phyloP scores from a whole-genome alignment of 2,329 filamentous ascomycete species.

The Setomelanomma holmii region DNA sequence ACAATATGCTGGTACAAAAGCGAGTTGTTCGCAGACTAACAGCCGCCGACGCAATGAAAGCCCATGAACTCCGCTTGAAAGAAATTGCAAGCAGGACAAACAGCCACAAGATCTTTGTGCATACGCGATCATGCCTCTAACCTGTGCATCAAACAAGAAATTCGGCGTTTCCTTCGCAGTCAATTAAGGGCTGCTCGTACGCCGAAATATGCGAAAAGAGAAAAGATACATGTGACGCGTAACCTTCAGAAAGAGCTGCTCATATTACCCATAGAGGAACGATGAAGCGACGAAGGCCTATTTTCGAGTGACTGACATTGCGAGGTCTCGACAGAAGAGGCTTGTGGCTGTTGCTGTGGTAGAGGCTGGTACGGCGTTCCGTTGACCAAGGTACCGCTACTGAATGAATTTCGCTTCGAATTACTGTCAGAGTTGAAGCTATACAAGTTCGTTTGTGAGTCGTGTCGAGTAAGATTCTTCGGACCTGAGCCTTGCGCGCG shows the following conservation, averaged over 20 bases:
- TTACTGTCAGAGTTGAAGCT: conserved; percentile 47
- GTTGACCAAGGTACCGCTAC: conserved; percentile 46
- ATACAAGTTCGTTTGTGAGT: conserved; percentile 48
- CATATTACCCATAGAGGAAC: conserved; percentile 22
- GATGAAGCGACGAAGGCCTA: conserved; percentile 11
- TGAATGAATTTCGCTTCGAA: conserved; percentile 38
- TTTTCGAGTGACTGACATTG: conserved; percentile 8
- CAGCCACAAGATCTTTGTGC: background rate
- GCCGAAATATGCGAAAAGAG: conserved; percentile 1
- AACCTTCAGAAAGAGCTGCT: conserved; percentile 18
- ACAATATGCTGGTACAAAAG: background rate
- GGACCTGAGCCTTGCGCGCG: conserved; percentile 23
- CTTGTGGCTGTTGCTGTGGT: conserved; percentile 25
- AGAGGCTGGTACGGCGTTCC: conserved; percentile 47
- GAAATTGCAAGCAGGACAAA: background rate
- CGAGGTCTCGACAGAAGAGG: conserved; percentile 7
- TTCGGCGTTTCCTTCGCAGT: too few species aligned
- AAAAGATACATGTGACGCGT: background rate
- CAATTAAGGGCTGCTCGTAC: background rate
- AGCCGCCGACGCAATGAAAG: conserved; percentile 9
- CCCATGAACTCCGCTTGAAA: conserved; percentile 1
- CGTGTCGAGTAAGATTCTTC: conserved; percentile 33
- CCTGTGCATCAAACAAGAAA: too few species aligned
- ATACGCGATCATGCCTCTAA: background rate
- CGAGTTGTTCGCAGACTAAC: background rate